phyloP scores from a whole-genome alignment of 345 rosid species.

The Aquilaria yunnanensis region DNA sequence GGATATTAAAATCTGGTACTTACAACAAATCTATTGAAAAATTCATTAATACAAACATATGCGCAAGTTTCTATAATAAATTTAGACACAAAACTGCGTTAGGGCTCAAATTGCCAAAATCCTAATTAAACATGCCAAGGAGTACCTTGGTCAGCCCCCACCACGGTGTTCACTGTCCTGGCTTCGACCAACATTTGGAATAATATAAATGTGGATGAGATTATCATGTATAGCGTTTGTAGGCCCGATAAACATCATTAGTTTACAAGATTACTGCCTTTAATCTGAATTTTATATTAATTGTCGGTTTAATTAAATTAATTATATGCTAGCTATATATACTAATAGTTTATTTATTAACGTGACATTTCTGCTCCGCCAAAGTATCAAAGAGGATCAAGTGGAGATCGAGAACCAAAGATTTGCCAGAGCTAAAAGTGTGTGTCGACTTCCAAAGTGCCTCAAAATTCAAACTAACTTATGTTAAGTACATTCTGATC shows the following conservation, averaged over 20 bases:
- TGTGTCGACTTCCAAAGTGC: constrained; percentile 4
- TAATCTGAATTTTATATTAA: too few relatives aligned
- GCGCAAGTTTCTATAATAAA: too few relatives aligned
- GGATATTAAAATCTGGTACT: too few relatives aligned
- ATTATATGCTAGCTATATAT: too few relatives aligned
- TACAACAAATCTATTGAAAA: too few relatives aligned
- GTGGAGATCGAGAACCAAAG: constrained; percentile 11
- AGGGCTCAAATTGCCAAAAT: not conserved
- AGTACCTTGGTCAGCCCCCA: constrained; percentile 34
- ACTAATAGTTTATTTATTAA: constrained; percentile 15
- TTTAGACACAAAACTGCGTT: constrained; percentile 20
- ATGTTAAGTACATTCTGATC: too few relatives aligned
- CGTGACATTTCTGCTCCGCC: constrained; percentile 14
- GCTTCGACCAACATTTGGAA: constrained; percentile 43
- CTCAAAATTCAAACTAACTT: too few relatives aligned
- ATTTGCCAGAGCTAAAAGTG: constrained; percentile 10
- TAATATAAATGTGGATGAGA: constrained; percentile 39
- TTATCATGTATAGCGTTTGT: constrained; percentile 32
- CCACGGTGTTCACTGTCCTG: constrained; percentile 35
- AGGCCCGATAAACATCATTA: constrained; percentile 10
- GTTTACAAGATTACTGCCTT: constrained; percentile 15
- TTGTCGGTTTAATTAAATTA: too few relatives aligned
- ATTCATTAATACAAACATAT: too few relatives aligned
- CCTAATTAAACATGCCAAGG: constrained; percentile 5
- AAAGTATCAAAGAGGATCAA: constrained; percentile 5